Conservation (phyloP, 371 early-diverging fungal genomes). For the Nematocida major region DNA sequence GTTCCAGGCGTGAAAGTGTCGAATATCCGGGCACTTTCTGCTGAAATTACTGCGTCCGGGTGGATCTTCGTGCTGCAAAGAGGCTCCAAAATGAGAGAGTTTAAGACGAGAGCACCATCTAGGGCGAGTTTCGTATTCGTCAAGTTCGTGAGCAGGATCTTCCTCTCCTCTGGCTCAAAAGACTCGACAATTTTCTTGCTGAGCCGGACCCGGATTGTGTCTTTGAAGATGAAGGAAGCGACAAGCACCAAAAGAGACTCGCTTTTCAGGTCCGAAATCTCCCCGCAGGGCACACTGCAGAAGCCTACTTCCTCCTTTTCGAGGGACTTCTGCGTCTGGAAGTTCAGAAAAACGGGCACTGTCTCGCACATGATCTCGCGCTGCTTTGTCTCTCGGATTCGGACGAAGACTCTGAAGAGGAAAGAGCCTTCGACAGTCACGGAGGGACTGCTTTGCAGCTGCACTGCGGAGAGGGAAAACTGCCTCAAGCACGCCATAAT, state of each 20-base stretch:
- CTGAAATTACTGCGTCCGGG: background rate
- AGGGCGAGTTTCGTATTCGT: background rate
- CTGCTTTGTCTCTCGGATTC: background rate
- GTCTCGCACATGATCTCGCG: conserved; percentile 30
- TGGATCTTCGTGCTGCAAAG: background rate
- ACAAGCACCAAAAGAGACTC: conserved; percentile 15
- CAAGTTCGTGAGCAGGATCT: conserved; percentile 11
- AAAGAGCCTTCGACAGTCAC: conserved; percentile 1
- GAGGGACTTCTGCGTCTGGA: background rate
- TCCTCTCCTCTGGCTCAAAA: background rate
- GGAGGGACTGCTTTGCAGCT: background rate
- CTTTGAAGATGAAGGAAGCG: background rate
- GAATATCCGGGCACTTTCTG: background rate
- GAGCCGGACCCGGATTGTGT: conserved; percentile 29
- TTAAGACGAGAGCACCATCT: too few species aligned
- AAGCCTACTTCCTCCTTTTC: conserved; percentile 15
- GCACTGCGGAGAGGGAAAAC: background rate
- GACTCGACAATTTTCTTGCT: conserved; percentile 43
- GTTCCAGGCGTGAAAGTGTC: background rate
- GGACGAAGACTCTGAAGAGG: conserved; percentile 15
- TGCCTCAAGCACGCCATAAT: conserved; percentile 15
- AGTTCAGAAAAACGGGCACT: conserved; percentile 15
- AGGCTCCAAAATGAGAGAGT: background rate
- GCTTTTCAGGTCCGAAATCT: conserved; percentile 5
- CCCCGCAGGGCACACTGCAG: conserved; percentile 36